Base-by-base conservation (phyloP, 495 filamentous ascomycete species). In the Glutinoglossum americanum region DNA sequence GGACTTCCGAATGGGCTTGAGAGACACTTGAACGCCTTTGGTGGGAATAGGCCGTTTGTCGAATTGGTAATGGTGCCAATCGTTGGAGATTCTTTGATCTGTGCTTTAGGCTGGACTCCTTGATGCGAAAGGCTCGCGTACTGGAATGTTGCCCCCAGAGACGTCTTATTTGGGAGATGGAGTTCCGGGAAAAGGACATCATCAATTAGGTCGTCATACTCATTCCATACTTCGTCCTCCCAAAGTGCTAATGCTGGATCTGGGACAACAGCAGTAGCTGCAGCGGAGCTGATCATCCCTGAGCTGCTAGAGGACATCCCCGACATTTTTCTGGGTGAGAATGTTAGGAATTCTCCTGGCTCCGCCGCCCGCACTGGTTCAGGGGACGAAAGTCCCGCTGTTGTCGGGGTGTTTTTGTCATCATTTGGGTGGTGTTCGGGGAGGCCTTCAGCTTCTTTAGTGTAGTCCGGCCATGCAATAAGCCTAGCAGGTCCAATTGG, bases 191-290 rank as follows among this genome's bases (percentile, higher is more conserved):
- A 79, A 17, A 79, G 72, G 13, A 83, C 79, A 49, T 87, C 79
- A 60, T 85, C 85, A 56, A 96, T 76, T 17, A 94, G 72, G 64
- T 97, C 92, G 65, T 96, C 82, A 61, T 92, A 97, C 67, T 98
- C 89, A 41, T 84, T 80, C 92, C 92, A 98, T 19, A 95, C 76
- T 64, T 97, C 92, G 63, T 97, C 92, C 61, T 89, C 83, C 17
- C 72, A 80, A 5, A 80, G 73, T 8, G 74, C 78, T 8, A 77
- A 74, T 30, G 69, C 73, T 11, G 76, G 71, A 17, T 69, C 65
- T 5, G 83, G 84, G 41, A 83, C 65, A 3, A 84, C 68, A 26
- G 83, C 82, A 11, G 77, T 83, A 7, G 79, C 75, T 7, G 73
- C 74, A 19, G 68, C 63, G 72, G 69, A 75, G 60, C 67, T 73